Evolutionary conservation across 2,329 filamentous ascomycete genomes (phyloP), one percentile per base, ranked within the genome.

Genomic region (Fusarium siculi): DNA sequence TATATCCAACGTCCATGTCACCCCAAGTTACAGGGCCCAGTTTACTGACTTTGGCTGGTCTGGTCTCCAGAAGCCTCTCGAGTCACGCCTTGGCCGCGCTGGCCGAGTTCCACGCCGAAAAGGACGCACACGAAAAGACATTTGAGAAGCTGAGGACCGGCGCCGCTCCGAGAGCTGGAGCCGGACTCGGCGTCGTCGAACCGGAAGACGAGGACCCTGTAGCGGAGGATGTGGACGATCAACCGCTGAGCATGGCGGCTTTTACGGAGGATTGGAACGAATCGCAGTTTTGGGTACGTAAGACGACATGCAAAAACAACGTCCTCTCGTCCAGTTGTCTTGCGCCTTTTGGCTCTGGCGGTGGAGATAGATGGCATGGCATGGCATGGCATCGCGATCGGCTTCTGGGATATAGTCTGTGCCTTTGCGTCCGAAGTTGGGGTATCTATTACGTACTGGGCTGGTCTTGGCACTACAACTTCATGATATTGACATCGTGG

Each of bases 261-360:
- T 96, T 96, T 77, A 86, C 86, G 3, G 93, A 96, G 81, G 92
- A 96, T 81, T 96, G 93, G 93, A 93, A 95, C 78, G 89, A 92
- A 77, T 92, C 89, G 70, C 93, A 96, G 82, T 96, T 96, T 78
- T 96, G 93, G 93, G 91, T 93, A 85, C 43, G 85, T 79, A 69
- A 66, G 55, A 60, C 37, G 25, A 40, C 30, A 14, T 53, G 57
- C 39, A 53, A 55, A 70, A 63, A 47, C 21, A 21, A 10, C 34
- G n/a, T 15, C 25, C 28, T 28, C 25, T 39, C 21, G 44, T 60
- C 64, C 64, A 72, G 39, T 73, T 36, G 60, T 44, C 52, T 66
- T 52, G 25, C 55, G 54, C 19, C 32, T 52, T 57, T 58, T 39
- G 49, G 52, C 42, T 43, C 36, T 36, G 50, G 36, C 43, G 30